phyloP scores from a whole-genome alignment of 2,329 filamentous ascomycete genomes.

The Moelleriella libera region DNA sequence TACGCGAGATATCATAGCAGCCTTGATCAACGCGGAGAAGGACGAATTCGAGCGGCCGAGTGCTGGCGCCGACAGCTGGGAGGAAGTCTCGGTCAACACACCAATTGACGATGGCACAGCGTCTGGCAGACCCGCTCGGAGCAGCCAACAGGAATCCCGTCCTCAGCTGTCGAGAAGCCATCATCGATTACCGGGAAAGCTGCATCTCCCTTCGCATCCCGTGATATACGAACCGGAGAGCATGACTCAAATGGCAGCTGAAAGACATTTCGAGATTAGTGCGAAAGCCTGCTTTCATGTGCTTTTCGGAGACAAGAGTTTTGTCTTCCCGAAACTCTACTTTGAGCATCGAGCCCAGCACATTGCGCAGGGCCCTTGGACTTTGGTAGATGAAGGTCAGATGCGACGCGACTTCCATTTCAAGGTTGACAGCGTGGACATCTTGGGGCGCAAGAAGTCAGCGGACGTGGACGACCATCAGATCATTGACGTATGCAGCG shows the following conservation, averaged over 20 bases:
- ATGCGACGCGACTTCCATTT: conserved; percentile 73
- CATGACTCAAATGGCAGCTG: conserved; percentile 61
- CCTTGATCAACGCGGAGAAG: conserved; percentile 61
- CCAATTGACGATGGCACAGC: conserved; percentile 42
- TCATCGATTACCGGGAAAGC: conserved; percentile 42
- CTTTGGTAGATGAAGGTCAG: conserved; percentile 50
- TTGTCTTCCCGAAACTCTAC: conserved; percentile 84
- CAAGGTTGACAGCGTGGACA: conserved; percentile 52
- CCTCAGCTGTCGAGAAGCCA: conserved; percentile 18
- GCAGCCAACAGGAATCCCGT: conserved; percentile 18
- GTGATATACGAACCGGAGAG: conserved; percentile 74
- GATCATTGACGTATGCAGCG: conserved; percentile 68
- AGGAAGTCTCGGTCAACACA: conserved; percentile 53
- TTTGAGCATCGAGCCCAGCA: conserved; percentile 66
- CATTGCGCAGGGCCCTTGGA: conserved; percentile 81
- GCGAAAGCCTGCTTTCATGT: conserved; percentile 93
- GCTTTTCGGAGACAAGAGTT: conserved; percentile 90
- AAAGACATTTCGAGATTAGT: conserved; percentile 78
- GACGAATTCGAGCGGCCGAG: conserved; percentile 43
- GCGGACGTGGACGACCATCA: conserved; percentile 67
- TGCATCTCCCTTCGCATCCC: conserved; percentile 69
- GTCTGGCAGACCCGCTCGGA: conserved; percentile 20
- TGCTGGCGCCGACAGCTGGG: conserved; percentile 80
- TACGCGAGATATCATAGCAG: conserved; percentile 55
- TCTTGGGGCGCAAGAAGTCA: conserved; percentile 47